Base-by-base conservation (phyloP, 2,329 filamentous ascomycete species). In the Neopestalotiopsis sp. region DNA sequence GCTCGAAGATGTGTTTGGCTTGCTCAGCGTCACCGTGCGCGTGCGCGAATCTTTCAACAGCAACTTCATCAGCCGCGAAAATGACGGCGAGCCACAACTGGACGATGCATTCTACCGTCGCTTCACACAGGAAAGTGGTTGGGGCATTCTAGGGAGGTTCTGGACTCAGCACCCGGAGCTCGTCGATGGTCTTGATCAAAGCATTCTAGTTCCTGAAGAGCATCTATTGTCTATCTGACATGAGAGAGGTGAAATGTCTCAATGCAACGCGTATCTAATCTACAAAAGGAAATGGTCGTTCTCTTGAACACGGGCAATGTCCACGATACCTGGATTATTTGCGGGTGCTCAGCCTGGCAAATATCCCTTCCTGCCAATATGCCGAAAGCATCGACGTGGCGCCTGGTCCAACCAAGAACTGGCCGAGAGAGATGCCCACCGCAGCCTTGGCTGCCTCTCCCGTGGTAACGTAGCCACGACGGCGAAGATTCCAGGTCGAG, bases 361-460 rank as follows among this genome's bases (percentile, higher is more conserved):
- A 17, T 7, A 65, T 53, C 30, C 34, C 61, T 45, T 77, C 75
- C 3, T 74, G 71, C 74, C 74, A 77, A n/a, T 67, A 70, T 71
- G 74, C 76, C 3, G 75, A 61, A 0, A 68, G 74, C 17, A 70
- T 67, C 69, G 72, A 75, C 20, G 74, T 72, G 0, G 76, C 73
- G 3, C 72, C 71, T 2, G 74, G 71, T 0, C 76, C 75, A 57
- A 74, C 69, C 3, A 74, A 6, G 5, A 73, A 12, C 6, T 71
- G 68, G 0, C 72, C 72, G 0, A 65, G 5, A 17, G 71, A 7
- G 2, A 72, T 49, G 9, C 38, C 24, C 1, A 61, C 20, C 2
- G 61, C 59, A 0, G 69, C 70, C 53, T 20, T 56, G 1, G 71
- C 13, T 0, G 70, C 72, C 0, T 68, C 56, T 9, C 13, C 5